Base-by-base conservation (phyloP, 768 basidiomycete species). In the Lyophyllum decastes region DNA sequence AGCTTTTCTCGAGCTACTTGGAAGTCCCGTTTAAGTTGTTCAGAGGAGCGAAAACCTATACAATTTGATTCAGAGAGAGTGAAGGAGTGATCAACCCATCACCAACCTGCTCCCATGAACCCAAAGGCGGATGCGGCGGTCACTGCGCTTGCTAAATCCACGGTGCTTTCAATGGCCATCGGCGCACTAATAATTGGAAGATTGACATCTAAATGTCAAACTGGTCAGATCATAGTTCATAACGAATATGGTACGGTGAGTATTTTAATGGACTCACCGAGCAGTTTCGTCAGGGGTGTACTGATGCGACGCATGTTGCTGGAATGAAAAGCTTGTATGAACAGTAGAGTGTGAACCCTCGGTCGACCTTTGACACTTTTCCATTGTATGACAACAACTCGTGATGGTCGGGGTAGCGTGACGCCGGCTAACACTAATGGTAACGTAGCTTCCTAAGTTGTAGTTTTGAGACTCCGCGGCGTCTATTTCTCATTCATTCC, bases 81-180 rank as follows among this genome's bases (percentile, higher is more conserved):
- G 30, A 30, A 5, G 30, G 10, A 5, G 30, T n/a, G n/a, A n/a
- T n/a, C n/a, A n/a, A n/a, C n/a, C n/a, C 11, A n/a, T 16, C 46
- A 35, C n/a, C n/a, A 63, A 80, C 85, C 82, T 65, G 81, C 76
- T 17, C 76, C 72, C 0, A 86, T 55, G 60, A 85, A 82, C 0
- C 83, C 86, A 41, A 87, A 79, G 0, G 79, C 87, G 16, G 86
- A 86, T 0, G 72, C 83, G 1, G 70, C 72, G 21, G 75, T 75
- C 25, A 85, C 83, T 22, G 77, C 73, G 1, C 78, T 76, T 9
- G 78, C 77, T 14, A 69, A 57, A 27, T 64, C 65, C 2, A 61
- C 62, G 7, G 63, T 66, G 1, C 65, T 41, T 0, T 65, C 84
- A 10, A 75, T 77, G 0, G 78, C 77, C 87, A 88, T 88, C 0